phyloP scores from a whole-genome alignment of 306 rosid genomes.

The Ceratonia siliqua region DNA sequence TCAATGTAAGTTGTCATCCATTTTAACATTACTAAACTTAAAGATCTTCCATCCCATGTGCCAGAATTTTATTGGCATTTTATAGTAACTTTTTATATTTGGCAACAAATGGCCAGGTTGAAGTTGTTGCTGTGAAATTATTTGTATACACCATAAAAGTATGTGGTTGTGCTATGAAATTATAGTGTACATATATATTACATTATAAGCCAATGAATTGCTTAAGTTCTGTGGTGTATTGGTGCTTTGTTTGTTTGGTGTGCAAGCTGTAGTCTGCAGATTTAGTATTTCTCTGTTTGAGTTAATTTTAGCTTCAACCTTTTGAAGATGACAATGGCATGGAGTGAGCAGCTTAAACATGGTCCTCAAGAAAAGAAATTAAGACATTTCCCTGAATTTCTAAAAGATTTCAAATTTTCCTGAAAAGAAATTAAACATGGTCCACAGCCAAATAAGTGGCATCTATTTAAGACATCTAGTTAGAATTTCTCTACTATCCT shows the following conservation, averaged over 20 bases:
- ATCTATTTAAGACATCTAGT: too few species aligned
- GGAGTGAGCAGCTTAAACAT: background rate
- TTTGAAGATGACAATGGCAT: conserved; percentile 31
- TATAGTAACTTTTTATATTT: too few species aligned
- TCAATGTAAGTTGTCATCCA: conserved; percentile 58
- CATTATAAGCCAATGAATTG: too few species aligned
- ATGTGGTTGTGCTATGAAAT: too few species aligned
- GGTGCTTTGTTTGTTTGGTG: conserved; percentile 32
- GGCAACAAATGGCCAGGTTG: conserved; percentile 70
- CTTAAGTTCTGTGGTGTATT: too few species aligned
- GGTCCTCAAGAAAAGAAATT: background rate
- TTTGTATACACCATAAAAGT: too few species aligned
- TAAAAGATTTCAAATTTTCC: too few species aligned
- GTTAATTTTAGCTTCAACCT: background rate
- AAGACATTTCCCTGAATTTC: conserved; percentile 3
- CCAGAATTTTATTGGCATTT: conserved; percentile 12
- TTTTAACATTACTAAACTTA: conserved; percentile 26
- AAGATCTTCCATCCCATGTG: conserved; percentile 8
- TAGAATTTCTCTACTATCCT: too few species aligned
- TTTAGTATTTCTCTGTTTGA: conserved; percentile 2
- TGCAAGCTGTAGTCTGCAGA: conserved; percentile 1
- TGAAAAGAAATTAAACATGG: too few species aligned
- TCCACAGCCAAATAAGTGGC: too few species aligned
- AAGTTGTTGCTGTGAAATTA: conserved; percentile 97
- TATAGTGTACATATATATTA: too few species aligned